Base-by-base conservation (phyloP, 106 monocot genomes). In the Dendrobium huoshanense region DNA sequence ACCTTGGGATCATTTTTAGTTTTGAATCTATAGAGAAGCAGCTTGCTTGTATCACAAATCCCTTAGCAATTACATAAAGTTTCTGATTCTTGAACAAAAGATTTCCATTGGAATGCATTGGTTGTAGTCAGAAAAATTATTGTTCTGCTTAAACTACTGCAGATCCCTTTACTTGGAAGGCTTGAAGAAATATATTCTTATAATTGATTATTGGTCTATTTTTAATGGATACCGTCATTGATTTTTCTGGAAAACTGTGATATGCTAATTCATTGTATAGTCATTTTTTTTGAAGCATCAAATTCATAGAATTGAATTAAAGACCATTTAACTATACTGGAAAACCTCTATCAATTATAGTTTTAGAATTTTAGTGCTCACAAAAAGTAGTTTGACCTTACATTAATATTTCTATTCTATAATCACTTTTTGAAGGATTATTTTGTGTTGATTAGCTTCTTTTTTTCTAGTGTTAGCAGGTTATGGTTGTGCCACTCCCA, bases 401-500 rank as follows among this genome's bases (percentile, higher is more conserved):
- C 24, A 80, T 55, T 75, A 67, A 41, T 77, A 77, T 67, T 70
- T 24, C 41, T 44, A 64, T 64, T 64, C 2, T 64, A 24, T 25
- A 8, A 24, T 64, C 24, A 25, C 7, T 64, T n/a, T 64, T 10
- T n/a, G 24, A 64, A 61, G 4, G 55, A n/a, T 70, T 70, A 4
- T 70, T 70, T 16, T 70, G 37, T 70, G 37, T 33, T 31, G 7
- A 5, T 27, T 25, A 56, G 3, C 16, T 77, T 77, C 56, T 40
- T 78, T 20, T 20, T 78, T 20, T 20, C 49, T 19, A 1, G 56
- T 7, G 58, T 73, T 59, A 67, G 41, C 92, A 95, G 95, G 95
- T 95, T 56, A 87, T 95, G 78, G 95, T 91, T 47, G 85, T 95
- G 83, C 95, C 95, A 4, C 84, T 95, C 81, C 89, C 90, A 19